A percentile compares a stretch with the other conserved stretches of the same genome.
Evolutionary conservation across 2,329 filamentous ascomycete genomes (phyloP).

Genomic region (Aspergillus floridensis): DNA sequence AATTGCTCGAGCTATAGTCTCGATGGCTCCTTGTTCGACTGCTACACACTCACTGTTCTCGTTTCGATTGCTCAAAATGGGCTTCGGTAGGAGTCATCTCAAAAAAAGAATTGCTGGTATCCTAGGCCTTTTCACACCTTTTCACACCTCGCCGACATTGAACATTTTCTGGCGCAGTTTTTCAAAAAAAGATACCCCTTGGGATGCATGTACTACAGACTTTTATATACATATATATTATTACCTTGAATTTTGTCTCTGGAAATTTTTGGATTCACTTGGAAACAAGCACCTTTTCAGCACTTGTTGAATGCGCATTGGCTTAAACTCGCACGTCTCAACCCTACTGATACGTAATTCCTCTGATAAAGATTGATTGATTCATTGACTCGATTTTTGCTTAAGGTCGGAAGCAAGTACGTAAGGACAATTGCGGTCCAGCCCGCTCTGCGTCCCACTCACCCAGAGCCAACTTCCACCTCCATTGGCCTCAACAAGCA

Average conservation of each 20-base stretch:
- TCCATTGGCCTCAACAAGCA: neutral
- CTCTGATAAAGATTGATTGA: neutral
- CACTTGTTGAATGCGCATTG: too few species aligned
- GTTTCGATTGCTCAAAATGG: neutral
- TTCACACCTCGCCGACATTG: neutral
- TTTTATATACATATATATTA: neutral
- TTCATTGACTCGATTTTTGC: neutral
- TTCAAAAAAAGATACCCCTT: neutral
- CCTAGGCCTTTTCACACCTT: neutral
- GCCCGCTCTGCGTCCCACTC: neutral
- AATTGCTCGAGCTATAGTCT: neutral
- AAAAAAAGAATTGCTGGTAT: neutral
- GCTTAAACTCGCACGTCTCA: too few species aligned
- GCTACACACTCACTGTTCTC: neutral
- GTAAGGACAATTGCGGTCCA: neutral
- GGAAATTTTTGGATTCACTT: neutral
- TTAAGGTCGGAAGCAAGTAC: neutral
- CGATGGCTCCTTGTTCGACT: neutral
- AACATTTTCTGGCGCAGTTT: neutral
- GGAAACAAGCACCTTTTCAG: too few species aligned
- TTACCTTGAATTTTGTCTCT: neutral
- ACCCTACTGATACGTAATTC: too few species aligned
- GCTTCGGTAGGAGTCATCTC: neutral
- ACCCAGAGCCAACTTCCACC: neutral
- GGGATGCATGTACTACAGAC: neutral